Base-by-base conservation (phyloP, 495 filamentous ascomycete species). In the Penicillium dipodomyicola region DNA sequence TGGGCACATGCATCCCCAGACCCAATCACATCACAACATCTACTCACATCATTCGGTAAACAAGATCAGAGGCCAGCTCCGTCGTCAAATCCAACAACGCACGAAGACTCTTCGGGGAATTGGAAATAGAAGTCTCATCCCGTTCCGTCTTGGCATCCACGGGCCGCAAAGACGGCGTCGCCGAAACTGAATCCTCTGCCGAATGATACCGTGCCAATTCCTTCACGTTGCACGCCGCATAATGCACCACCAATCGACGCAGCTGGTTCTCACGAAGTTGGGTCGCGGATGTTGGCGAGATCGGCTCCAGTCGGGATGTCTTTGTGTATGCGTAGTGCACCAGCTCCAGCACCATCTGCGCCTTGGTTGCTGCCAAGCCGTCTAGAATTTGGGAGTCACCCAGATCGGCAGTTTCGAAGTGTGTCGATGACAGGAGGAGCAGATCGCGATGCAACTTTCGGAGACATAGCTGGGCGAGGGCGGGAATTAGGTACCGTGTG, bases 251-350 rank as follows among this genome's bases (percentile, higher is more conserved):
- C 56, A 78, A 61, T 54, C 67, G 67, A 2, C 76, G 72, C 35
- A 79, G 65, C 61, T 79, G 73, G 50, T 77, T 77, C 39, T 78
- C 74, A 2, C 76, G 70, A 53, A 77, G 67, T 61, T 76, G 71
- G n/a, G 76, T 76, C 10, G 76, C 74, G 1, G 73, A 75, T 0
- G 72, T 73, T 3, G 70, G 69, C 2, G 66, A 69, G 37, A 77
- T 76, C 37, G 74, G 75, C 61, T 78, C 75, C 20, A 78, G 63
- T 5, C 76, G 68, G 29, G 69, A 70, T 6, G 74, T 77, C 53
- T 72, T 74, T 40, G 65, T 73, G 60, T 77, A 78, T 5, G 73
- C 67, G 43, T 76, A 78, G 25, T 67, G 67, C 17, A 78, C 60
- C 25, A 79, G 62, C 23, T 76, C 68, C 19, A 79, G 67, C n/a